phyloP scores from a whole-genome alignment of 1,284 basidiomycete genomes.

The Earliella scabrosa region DNA sequence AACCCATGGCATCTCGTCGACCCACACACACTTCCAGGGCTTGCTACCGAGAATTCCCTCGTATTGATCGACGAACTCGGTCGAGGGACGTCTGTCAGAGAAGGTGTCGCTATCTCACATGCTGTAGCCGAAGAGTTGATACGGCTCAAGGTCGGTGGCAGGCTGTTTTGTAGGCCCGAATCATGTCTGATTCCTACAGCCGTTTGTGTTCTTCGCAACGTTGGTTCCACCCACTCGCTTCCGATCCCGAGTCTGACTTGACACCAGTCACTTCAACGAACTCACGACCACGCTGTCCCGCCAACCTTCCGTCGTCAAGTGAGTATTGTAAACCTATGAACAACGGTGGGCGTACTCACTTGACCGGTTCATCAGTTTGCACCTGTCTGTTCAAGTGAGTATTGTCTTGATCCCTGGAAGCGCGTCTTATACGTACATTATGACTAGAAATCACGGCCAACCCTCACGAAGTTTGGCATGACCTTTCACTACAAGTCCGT shows the following conservation, averaged over 20 bases:
- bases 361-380: no score
- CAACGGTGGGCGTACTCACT: not conserved
- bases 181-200: slow-evolving; percentile 44
- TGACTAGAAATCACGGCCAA: slow-evolving; percentile 53
- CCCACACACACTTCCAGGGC: slow-evolving; percentile 46
- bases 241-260: not conserved
- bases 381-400: slow-evolving; percentile 79
- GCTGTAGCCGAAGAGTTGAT: slow-evolving; percentile 92
- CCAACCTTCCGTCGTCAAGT: slow-evolving; percentile 78
- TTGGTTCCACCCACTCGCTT: slow-evolving; percentile 38
- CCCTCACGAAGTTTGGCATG: slow-evolving; percentile 64
- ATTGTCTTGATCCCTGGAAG: no score
- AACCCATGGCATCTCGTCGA: not conserved
- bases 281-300: slow-evolving; percentile 71
- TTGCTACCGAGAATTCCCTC: slow-evolving; percentile 76
- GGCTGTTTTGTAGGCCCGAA: not conserved
- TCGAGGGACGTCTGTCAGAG: slow-evolving; percentile 83
- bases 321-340: slow-evolving; percentile 31
- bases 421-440: not conserved
- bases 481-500: slow-evolving; percentile 79
- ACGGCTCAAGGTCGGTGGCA: slow-evolving; percentile 57
- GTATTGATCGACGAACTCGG: slow-evolving; percentile 92
- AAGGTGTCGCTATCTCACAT: slow-evolving; percentile 90
- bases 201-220: slow-evolving; percentile 91
- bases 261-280: slow-evolving; percentile 72